Base-by-base conservation (phyloP, 1,139 yeast genomes). In the Yamadazyma siamensis region DNA sequence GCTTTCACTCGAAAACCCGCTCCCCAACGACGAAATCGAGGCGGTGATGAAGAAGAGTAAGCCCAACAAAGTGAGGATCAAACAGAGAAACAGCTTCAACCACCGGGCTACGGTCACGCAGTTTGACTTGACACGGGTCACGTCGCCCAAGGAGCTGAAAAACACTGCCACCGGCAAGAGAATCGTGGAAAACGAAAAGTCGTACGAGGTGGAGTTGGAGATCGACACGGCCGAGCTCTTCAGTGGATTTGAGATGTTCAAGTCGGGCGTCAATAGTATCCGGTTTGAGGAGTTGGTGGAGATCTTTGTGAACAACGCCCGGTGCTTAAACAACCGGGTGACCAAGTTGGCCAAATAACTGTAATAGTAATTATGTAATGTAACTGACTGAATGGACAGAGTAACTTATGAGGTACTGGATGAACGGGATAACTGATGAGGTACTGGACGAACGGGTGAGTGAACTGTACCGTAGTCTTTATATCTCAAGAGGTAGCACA, bases 1-100 rank as follows among this genome's bases (percentile, higher is more conserved):
- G 8, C 60, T 88, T 40, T 77, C 88, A 22, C 58, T 83, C 20
- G 96, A 88, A 75, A 55, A 77, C 40, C 95, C 94, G 2, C 71
- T 77, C 22, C 65, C 67, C 16, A 74, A 73, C 41, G 79, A 76
- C 36, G 74, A 77, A 31, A 52, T 68, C 19, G 73, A 65, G 27
- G 50, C 62, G 10, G 50, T 63, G 13, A 49, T 59, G 39, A 52
- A 56, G 34, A 58, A 59, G 34, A 58, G 65, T 34, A 47, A 70
- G 33, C 78, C 83, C 2, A 63, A 64, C 8, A 53, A 71, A 39
- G 71, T 73, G 26, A 65, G 94, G 52, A 72, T 73, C 31, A 83
- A 83, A 54, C 75, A 77, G 43, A 66, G 94, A 43, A 65, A 67
- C 12, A 71, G 84, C 34, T 80, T 73, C 55, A 65, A 76, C 13